Percentiles rank a stretch among this genome's conserved stretches.
phyloP scores from a whole-genome alignment of 1,139 yeast species.

The Blastobotrys ciferrii region DNA sequence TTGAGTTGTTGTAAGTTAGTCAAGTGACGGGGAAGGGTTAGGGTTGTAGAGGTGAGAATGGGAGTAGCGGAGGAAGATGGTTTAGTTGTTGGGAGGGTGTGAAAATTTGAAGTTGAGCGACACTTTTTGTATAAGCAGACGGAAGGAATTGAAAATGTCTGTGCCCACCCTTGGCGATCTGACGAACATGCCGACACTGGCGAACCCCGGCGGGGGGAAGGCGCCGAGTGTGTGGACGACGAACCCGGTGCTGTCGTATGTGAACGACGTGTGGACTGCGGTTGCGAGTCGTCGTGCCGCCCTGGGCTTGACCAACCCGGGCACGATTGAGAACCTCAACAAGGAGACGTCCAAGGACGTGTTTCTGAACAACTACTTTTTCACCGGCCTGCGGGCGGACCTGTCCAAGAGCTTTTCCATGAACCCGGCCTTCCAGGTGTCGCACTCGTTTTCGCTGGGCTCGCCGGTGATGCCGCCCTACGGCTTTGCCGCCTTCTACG shows the following conservation, averaged over 20 bases:
- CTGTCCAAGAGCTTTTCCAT: conserved; percentile 87
- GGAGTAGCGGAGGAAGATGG: background rate
- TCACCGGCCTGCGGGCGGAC: conserved; percentile 96
- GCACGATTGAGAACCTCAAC: conserved; percentile 89
- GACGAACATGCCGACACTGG: conserved; percentile 23
- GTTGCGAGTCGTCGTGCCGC: conserved; percentile 77
- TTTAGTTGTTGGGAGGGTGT: background rate
- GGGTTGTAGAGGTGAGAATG: conserved; percentile 3
- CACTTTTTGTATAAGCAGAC: background rate
- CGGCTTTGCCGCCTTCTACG: conserved; percentile 87
- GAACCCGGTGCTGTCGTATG: conserved; percentile 79
- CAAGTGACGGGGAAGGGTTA: background rate
- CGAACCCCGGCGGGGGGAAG: conserved; percentile 22
- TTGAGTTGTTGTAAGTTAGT: too few species aligned
- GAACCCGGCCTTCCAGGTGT: conserved; percentile 95
- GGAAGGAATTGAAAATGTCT: conserved; percentile 12
- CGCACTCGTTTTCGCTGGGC: conserved; percentile 91
- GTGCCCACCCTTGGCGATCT: conserved; percentile 31
- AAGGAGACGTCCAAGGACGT: conserved; percentile 94
- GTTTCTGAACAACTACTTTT: conserved; percentile 82
- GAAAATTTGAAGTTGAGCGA: background rate
- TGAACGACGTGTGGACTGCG: conserved; percentile 71
- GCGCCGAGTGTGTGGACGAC: conserved; percentile 62
- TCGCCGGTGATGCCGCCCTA: conserved; percentile 86
- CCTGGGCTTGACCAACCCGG: conserved; percentile 84